These are phyloP conservation scores for Oryza coarctata DNA, from an alignment of 176 grass and related monocot species.

Conservation along the genomic window DNA sequence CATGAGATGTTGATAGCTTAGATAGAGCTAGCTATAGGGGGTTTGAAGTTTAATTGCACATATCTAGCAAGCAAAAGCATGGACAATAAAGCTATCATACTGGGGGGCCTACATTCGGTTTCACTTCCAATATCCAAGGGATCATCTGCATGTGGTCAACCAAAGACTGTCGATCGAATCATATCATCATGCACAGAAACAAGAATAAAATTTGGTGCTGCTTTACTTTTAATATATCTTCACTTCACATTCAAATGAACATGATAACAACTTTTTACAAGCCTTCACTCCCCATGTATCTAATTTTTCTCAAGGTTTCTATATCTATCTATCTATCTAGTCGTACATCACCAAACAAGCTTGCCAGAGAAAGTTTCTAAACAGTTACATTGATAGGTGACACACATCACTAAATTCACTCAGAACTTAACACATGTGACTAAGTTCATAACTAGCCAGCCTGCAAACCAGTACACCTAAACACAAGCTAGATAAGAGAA, in stretches of 20 bases:
- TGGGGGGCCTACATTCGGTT: too few species aligned
- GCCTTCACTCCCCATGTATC: not conserved
- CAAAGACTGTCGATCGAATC: not conserved
- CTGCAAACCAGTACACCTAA: not conserved
- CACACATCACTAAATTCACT: not conserved
- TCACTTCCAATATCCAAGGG: too few species aligned
- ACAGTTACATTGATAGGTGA: not conserved
- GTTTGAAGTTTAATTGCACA: too few species aligned
- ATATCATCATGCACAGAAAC: not conserved
- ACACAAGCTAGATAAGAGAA: not conserved
- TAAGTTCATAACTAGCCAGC: not conserved
- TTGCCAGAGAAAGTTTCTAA: not conserved
- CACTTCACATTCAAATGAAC: not conserved
- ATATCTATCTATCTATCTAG: not conserved
- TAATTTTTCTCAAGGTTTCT: not conserved
- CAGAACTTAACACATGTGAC: not conserved
- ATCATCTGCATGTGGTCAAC: not conserved
- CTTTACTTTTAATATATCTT: not conserved
- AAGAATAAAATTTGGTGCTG: too few species aligned
- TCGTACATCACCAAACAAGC: constrained; percentile 33
- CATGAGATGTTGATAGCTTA: too few species aligned
- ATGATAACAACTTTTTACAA: constrained; percentile 22
- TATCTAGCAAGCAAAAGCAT: too few species aligned
- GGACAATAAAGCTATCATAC: too few species aligned
- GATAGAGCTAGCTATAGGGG: too few species aligned